These are phyloP conservation scores for Syncephalastrum monosporum DNA, from an alignment of 371 early-diverging fungal genomes.

Conservation along the genomic window DNA sequence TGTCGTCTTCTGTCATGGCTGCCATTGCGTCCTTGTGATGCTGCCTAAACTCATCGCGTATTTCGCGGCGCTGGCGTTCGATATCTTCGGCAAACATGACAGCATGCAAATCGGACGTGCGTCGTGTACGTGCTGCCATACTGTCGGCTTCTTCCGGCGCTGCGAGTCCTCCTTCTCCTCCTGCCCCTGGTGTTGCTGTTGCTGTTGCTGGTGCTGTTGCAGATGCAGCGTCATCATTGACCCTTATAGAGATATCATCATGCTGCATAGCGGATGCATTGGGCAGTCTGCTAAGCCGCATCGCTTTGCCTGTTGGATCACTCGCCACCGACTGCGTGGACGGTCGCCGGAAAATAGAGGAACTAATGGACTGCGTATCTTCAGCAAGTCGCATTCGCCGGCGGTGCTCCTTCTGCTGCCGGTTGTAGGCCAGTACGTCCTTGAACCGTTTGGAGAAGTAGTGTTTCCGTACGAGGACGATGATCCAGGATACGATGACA, in stretches of 20 bases:
- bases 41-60: not conserved
- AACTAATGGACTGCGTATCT: not conserved
- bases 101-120: conserved; percentile 6
- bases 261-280: too few relatives aligned
- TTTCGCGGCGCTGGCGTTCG: conserved; percentile 18
- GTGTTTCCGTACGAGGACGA: conserved; percentile 35
- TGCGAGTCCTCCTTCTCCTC: too few relatives aligned
- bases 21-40: conserved; percentile 14
- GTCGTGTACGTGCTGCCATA: too few relatives aligned
- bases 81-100: conserved; percentile 38
- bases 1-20: too few relatives aligned
- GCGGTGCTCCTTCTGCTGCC: conserved; percentile 19
- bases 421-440: conserved; percentile 25
- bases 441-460: conserved; percentile 39
- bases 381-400: not conserved
- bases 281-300: not conserved
- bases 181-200: too few relatives aligned
- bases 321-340: too few relatives aligned
- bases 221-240: too few relatives aligned
- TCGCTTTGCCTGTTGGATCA: not conserved
- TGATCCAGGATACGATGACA: conserved; percentile 25
- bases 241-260: too few relatives aligned
- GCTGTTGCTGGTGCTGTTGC: too few relatives aligned
- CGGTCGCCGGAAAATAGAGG: too few relatives aligned
- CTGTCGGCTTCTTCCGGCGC: too few relatives aligned